Percentiles rank a stretch among this genome's conserved stretches.
Evolutionary conservation across 148 eudicot genomes (phyloP).

Genomic region (Rhododendron vialii): DNA sequence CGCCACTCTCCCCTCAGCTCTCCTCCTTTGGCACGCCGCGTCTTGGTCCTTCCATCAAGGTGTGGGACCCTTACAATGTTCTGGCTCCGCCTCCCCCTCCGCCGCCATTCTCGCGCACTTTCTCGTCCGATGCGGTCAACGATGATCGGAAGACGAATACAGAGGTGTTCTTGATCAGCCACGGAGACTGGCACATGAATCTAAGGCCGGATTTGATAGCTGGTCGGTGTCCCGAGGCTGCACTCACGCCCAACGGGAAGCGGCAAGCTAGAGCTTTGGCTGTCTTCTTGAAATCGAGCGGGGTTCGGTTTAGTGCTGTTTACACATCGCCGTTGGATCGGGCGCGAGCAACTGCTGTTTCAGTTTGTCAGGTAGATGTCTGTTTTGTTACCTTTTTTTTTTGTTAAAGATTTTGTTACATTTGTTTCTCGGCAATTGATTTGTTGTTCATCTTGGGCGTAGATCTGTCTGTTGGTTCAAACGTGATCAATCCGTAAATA

Average conservation of each 20-base stretch:
- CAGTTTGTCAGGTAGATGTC: conserved; percentile 70
- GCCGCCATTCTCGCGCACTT: conserved; percentile 41
- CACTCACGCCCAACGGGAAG: conserved; percentile 68
- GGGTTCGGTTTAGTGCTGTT: conserved; percentile 71
- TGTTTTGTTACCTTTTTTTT: not conserved
- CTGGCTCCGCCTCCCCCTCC: conserved; percentile 72
- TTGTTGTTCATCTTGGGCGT: not conserved
- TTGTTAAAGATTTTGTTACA: not conserved
- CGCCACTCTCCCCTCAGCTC: conserved; percentile 89
- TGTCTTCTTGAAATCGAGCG: conserved; percentile 80
- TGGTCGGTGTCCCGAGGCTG: conserved; percentile 66
- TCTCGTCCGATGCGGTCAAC: conserved; percentile 25
- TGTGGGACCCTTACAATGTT: conserved; percentile 98
- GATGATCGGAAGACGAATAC: conserved; percentile 40
- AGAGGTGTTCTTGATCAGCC: conserved; percentile 73
- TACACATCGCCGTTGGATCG: conserved; percentile 93
- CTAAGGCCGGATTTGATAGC: conserved; percentile 76
- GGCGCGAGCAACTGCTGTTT: conserved; percentile 71
- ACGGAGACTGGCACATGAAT: conserved; percentile 82
- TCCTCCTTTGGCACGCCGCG: conserved; percentile 87
- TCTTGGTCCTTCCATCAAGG: conserved; percentile 91
- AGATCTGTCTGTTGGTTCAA: not conserved
- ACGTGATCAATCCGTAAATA: not conserved
- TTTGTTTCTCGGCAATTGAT: not conserved
- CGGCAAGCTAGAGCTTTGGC: conserved; percentile 93